phyloP scores from a whole-genome alignment of 345 rosid genomes.

The Eucalyptus fibrosa region DNA sequence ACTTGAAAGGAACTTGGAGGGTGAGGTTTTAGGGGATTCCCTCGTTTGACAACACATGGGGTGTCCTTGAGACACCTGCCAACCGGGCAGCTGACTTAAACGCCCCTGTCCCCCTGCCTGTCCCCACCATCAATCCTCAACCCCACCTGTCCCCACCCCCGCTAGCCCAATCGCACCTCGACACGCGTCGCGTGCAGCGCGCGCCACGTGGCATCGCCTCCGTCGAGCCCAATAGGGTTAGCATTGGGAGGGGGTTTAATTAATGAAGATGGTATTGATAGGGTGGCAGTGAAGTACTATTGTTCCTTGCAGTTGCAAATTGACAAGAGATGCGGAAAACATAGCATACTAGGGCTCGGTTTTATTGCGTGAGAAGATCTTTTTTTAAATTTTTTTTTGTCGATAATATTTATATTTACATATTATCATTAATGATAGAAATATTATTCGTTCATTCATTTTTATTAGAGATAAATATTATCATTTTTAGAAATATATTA shows the following conservation, averaged over 20 bases:
- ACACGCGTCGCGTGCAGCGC: neutral
- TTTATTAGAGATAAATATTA: neutral
- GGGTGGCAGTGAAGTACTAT: neutral
- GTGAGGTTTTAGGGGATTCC: neutral
- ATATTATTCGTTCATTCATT: neutral
- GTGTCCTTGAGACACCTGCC: constrained; percentile 35
- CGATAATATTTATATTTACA: neutral
- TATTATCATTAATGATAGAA: neutral
- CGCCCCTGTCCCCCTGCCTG: constrained; percentile 31
- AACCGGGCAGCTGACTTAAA: constrained; percentile 35
- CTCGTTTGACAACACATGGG: constrained; percentile 20
- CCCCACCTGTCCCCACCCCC: neutral
- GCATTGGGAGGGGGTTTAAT: neutral
- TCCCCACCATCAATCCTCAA: neutral
- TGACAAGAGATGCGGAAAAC: neutral
- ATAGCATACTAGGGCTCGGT: neutral
- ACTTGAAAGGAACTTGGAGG: neutral
- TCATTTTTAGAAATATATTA: neutral
- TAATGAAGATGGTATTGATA: neutral
- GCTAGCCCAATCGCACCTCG: neutral
- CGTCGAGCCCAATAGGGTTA: neutral
- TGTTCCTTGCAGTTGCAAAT: neutral
- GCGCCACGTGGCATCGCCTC: neutral
- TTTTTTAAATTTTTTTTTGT: too few relatives aligned
- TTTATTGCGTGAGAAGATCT: neutral